Evolutionary conservation across 208 protist species (phyloP).

Genomic region (Polymyxa betae): DNA sequence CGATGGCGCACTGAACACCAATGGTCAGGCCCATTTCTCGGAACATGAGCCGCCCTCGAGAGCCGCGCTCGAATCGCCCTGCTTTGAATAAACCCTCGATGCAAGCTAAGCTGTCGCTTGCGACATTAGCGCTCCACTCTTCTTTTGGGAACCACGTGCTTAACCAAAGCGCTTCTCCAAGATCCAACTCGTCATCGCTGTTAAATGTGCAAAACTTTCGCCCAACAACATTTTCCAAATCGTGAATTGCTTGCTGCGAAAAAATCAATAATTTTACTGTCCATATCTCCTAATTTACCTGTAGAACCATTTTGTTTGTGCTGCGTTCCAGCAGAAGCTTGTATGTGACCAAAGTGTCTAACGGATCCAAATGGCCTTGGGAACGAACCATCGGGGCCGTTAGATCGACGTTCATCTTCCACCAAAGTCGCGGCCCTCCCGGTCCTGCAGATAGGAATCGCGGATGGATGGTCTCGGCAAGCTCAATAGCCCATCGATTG

Average conservation of each 20-base stretch:
- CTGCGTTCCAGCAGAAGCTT: not conserved
- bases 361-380: not conserved
- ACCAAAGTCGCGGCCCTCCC: not conserved
- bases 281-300: not conserved
- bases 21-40: conserved; percentile 46
- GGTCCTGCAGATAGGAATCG: not conserved
- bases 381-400: not conserved
- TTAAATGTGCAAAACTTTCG: not conserved
- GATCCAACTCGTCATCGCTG: conserved; percentile 14
- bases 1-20: conserved; percentile 20
- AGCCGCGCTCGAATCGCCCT: too few species aligned
- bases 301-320: not conserved
- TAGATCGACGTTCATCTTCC: conserved; percentile 7
- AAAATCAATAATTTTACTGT: not conserved
- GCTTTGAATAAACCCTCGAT: not conserved
- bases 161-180: not conserved
- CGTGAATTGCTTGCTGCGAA: not conserved
- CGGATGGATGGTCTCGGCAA: conserved; percentile 6
- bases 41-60: not conserved
- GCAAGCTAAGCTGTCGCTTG: not conserved
- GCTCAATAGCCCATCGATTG: conserved; percentile 1
- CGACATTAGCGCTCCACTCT: not conserved
- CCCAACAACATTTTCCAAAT: not conserved
- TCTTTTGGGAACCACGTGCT: conserved; percentile 15
- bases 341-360: not conserved